Base-by-base conservation (phyloP, 1,139 yeast species). In the Geotrichum cucujoidarum region DNA sequence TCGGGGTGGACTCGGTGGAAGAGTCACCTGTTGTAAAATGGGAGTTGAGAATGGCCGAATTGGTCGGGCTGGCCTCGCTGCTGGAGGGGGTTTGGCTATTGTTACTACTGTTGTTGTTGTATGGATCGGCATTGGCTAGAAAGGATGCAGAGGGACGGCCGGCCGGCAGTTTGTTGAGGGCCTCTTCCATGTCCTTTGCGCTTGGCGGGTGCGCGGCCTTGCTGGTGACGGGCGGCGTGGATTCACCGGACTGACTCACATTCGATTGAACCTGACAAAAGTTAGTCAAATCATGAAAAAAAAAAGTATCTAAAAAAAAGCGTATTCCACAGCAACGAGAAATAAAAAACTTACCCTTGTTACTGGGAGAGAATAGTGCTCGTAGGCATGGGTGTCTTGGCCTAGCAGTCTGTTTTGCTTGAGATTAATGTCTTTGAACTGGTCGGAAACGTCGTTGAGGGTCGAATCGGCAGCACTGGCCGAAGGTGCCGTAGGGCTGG, bases 321-420 rank as follows among this genome's bases (percentile, higher is more conserved):
- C 30, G 13, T 27, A n/a, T 27, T 8, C 5, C 13, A 33, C 13
- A 10, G 18, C 7, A 32, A 32, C n/a, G 8, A 16, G 13, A 4
- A 33, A 33, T 17, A 33, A 31, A 13, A 5, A 33, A 25, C 55
- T 36, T 40, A 58, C 60, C 37, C 67, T 52, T 4, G 69, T 59
- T 18, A 63, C 53, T 7, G 69, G 69, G 42, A 65, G 51, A 5
- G 65, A 57, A 49, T 57, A 61, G 22, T 60, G 59, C 51, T 65
- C 69, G 50, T 64, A 65, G 29, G 55, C 54, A 42, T 62, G 63
- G 14, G 65, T 51, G 6, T 57, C 57, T 20, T 59, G 60, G 16
- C 57, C 57, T 31, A 63, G 57, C 34, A 63, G 52, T 10, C 67
- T 53, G 24, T 49, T 53, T 48, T 62, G 62, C 39, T 58, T 56